Percentiles rank a stretch among this genome's conserved stretches.
phyloP scores from a whole-genome alignment of 768 basidiomycete genomes.

The Auricularia auricula-judae region DNA sequence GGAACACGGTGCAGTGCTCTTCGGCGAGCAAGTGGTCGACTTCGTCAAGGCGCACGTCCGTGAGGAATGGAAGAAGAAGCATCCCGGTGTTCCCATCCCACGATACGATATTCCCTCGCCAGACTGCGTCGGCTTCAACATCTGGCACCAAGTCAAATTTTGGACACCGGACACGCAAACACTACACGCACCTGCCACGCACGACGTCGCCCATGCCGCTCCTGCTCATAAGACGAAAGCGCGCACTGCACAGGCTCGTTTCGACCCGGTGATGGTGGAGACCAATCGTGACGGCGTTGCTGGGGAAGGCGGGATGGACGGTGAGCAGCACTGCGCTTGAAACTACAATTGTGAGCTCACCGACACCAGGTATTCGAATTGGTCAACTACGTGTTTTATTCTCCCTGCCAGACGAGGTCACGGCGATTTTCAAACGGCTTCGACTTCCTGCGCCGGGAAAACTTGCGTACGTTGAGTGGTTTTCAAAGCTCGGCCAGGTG shows the following conservation, averaged over 20 bases:
- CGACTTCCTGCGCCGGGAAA: not conserved
- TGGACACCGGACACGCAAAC: constrained; percentile 12
- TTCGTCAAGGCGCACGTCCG: not conserved
- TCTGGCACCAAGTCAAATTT: not conserved
- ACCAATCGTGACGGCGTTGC: not conserved
- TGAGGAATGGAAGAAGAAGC: not conserved
- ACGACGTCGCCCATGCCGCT: not conserved
- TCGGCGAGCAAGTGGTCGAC: not conserved
- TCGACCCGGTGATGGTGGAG: not conserved
- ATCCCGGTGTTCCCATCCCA: not conserved
- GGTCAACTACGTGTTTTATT: not conserved
- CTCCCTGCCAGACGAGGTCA: not conserved
- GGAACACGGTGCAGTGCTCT: not conserved
- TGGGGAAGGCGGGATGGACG: not conserved
- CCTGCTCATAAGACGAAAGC: not conserved
- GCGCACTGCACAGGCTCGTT: not conserved
- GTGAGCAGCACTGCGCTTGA: not conserved
- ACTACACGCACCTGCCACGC: not conserved
- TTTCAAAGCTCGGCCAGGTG: not conserved
- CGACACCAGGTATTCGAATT: not conserved
- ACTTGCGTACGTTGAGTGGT: not conserved
- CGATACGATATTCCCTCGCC: not conserved
- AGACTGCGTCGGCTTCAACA: not conserved
- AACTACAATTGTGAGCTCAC: not conserved
- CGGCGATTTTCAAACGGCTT: not conserved